Conservation (phyloP, 2,329 filamentous ascomycete species). For the Paraphoma chrysanthemicola region DNA sequence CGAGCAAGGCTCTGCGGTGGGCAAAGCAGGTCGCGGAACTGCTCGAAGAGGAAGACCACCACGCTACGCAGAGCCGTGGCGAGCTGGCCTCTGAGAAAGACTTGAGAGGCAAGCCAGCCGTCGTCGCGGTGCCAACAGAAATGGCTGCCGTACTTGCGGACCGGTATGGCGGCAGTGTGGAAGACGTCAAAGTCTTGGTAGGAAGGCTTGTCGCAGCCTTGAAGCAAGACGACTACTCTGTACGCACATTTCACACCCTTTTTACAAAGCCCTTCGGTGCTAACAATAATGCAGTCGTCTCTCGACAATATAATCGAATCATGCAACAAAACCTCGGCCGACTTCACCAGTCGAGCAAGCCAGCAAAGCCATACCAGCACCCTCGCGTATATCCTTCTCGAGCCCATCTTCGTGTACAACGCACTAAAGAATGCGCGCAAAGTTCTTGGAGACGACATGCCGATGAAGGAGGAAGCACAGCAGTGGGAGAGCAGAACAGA, state of each 20-base stretch:
- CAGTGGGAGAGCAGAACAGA: conserved; percentile 17
- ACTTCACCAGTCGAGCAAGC: conserved; percentile 6
- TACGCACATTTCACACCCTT: conserved; percentile 9
- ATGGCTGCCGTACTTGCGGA: conserved; percentile 51
- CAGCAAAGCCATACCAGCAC: conserved; percentile 6
- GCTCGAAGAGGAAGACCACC: conserved; percentile 52
- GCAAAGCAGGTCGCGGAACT: conserved; percentile 50
- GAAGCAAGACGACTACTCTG: conserved; percentile 29
- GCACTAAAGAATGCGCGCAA: conserved; percentile 52
- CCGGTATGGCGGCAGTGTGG: conserved; percentile 45
- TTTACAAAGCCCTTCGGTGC: background rate
- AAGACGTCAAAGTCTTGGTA: conserved; percentile 51
- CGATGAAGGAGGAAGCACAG: conserved; percentile 29
- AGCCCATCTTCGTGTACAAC: conserved; percentile 50
- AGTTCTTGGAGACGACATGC: conserved; percentile 48
- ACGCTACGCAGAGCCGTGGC: conserved; percentile 14
- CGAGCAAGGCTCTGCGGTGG: conserved; percentile 47
- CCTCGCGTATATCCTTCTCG: conserved; percentile 32
- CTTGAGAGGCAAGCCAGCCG: conserved; percentile 37
- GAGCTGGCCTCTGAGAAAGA: conserved; percentile 33
- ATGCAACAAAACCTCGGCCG: conserved; percentile 9
- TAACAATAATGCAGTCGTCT: conserved; percentile 2
- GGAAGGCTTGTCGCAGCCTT: conserved; percentile 47
- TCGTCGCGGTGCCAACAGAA: conserved; percentile 53
- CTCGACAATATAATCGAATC: conserved; percentile 10